Percentiles rank a stretch among this genome's conserved stretches.
Conservation (phyloP, 2,329 filamentous ascomycete genomes). For the Alternaria hordeiaustralica region DNA sequence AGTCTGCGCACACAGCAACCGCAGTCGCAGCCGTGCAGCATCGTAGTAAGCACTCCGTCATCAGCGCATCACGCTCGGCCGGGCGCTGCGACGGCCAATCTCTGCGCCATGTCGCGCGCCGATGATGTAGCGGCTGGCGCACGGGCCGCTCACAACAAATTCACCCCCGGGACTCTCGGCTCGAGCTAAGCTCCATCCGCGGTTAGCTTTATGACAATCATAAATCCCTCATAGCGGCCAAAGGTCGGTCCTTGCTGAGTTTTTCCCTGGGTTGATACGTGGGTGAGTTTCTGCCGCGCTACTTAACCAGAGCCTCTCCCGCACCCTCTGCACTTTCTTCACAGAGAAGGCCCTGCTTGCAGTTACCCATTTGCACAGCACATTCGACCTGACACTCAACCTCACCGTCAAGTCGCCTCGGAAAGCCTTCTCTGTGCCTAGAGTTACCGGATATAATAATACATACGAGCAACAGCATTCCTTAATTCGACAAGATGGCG, state of each 20-base stretch:
- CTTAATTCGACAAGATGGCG: constrained; percentile 29
- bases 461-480: constrained; percentile 26
- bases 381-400: constrained; percentile 30
- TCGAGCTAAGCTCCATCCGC: constrained; percentile 17
- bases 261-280: constrained; percentile 33
- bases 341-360: constrained; percentile 41
- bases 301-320: constrained; percentile 33
- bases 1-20: neutral
- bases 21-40: neutral
- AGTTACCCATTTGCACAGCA: constrained; percentile 35
- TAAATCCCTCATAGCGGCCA: constrained; percentile 24
- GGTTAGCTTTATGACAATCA: constrained; percentile 21
- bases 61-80: constrained; percentile 13
- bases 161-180: constrained; percentile 19
- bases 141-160: constrained; percentile 21
- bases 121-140: constrained; percentile 19
- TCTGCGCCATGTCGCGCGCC: constrained; percentile 10
- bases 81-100: constrained; percentile 20
- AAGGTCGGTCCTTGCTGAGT: constrained; percentile 31
- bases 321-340: constrained; percentile 23
- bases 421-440: constrained; percentile 38
- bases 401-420: constrained; percentile 27
- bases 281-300: constrained; percentile 19
- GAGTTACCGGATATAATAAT: constrained; percentile 23
- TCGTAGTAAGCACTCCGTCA: neutral